phyloP scores from a whole-genome alignment of 2,329 filamentous ascomycete species.

The Fusarium metavorans region DNA sequence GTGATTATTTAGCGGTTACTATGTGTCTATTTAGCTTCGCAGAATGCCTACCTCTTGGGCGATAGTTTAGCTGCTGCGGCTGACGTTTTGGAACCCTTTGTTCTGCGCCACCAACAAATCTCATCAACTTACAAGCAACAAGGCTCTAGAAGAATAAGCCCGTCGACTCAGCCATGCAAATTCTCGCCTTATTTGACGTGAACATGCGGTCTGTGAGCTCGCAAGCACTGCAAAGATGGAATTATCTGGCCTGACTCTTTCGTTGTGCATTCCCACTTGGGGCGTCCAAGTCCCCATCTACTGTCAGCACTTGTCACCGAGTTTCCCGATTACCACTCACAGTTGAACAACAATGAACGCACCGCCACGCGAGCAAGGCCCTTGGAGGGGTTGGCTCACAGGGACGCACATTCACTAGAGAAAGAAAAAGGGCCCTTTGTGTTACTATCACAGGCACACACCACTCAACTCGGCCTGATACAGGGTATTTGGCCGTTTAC shows the following conservation, averaged over 20 bases:
- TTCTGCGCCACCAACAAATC: neutral
- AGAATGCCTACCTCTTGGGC: neutral
- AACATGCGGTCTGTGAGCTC: neutral
- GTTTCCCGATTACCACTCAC: neutral
- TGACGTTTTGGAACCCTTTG: neutral
- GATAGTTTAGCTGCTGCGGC: neutral
- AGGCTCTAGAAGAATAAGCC: neutral
- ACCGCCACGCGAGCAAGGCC: neutral
- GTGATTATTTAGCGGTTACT: neutral
- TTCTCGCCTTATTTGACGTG: neutral
- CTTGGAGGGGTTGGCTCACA: neutral
- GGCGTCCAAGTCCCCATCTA: neutral
- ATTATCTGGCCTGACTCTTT: neutral
- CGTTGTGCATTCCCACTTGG: neutral
- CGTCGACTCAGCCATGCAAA: neutral
- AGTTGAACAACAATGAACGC: neutral
- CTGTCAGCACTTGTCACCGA: neutral
- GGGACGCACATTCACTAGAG: neutral
- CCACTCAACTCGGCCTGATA: neutral
- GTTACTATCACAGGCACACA: neutral
- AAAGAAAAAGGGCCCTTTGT: neutral
- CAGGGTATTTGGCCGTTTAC: conserved; percentile 8
- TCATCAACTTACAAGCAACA: neutral
- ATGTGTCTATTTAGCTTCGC: neutral
- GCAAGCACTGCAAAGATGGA: neutral